Conservation (phyloP, 345 rosid genomes). For the Pistacia integerrima region DNA sequence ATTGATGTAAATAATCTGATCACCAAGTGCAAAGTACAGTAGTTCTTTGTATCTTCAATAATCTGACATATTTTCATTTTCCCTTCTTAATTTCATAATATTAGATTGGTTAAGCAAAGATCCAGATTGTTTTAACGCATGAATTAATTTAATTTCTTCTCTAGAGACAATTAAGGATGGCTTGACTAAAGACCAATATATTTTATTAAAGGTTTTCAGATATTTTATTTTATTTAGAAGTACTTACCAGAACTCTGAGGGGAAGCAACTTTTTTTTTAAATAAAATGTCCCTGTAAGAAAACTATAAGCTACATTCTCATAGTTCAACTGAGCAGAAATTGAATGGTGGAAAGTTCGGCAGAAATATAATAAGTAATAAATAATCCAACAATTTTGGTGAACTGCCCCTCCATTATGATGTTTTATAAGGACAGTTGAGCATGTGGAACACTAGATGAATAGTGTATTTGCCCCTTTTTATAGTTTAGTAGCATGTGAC, state of each 20-base stretch:
- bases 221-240: conserved; percentile 8
- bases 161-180: neutral
- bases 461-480: conserved; percentile 1
- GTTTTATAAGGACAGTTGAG: conserved; percentile 19
- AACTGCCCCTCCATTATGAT: conserved; percentile 6
- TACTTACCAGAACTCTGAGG: neutral
- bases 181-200: neutral
- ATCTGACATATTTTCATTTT: conserved; percentile 8
- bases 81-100: neutral
- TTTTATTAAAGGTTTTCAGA: neutral
- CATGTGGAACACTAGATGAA: conserved; percentile 16
- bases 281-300: neutral
- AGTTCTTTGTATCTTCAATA: neutral
- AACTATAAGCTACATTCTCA: neutral
- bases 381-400: conserved; percentile 11
- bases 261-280: neutral
- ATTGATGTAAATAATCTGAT: neutral
- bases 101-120: too few species aligned
- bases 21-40: neutral
- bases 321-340: neutral
- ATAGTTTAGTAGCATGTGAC: conserved; percentile 12
- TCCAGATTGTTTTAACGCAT: too few species aligned
- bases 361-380: neutral
- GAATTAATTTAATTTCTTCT: neutral
- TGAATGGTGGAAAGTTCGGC: neutral